Percentiles rank a stretch among this genome's conserved stretches.
These are phyloP conservation scores for Coniochaeta sp. DNA, from an alignment of 2,329 filamentous ascomycete genomes.

Conservation along the genomic window DNA sequence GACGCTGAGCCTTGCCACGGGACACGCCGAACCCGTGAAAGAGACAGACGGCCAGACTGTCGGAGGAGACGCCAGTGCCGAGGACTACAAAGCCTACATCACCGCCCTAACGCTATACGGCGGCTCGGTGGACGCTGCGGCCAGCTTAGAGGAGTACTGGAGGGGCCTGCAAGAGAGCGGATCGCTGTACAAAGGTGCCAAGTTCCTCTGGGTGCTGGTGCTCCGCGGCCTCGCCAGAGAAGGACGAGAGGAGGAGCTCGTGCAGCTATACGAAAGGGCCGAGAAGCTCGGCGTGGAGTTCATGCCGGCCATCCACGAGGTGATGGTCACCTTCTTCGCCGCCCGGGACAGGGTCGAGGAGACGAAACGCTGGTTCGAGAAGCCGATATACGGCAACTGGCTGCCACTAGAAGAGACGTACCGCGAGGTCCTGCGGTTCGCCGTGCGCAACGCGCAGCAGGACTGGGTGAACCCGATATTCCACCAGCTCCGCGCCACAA, in stretches of 20 bases:
- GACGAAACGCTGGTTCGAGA: constrained; percentile 61
- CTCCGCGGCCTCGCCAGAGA: constrained; percentile 56
- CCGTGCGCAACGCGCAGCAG: constrained; percentile 48
- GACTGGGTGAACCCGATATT: constrained; percentile 59
- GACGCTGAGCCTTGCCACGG: constrained; percentile 9
- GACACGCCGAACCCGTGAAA: constrained; percentile 4
- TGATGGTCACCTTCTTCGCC: constrained; percentile 58
- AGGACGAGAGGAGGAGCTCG: constrained; percentile 48
- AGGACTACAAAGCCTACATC: constrained; percentile 36
- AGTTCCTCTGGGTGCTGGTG: constrained; percentile 39
- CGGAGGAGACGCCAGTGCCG: constrained; percentile 10
- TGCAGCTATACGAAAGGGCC: constrained; percentile 31
- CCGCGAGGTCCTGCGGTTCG: constrained; percentile 51
- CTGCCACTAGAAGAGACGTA: constrained; percentile 39
- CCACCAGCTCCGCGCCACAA: constrained; percentile 37
- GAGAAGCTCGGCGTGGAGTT: constrained; percentile 37
- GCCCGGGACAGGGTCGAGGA: constrained; percentile 47
- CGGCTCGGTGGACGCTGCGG: constrained; percentile 44
- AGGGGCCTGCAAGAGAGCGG: constrained; percentile 4
- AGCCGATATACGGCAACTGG: constrained; percentile 33
- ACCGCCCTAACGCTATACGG: constrained; percentile 46
- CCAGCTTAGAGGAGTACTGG: constrained; percentile 32
- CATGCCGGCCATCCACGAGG: constrained; percentile 36
- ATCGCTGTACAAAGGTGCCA: constrained; percentile 11
- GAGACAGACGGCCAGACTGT: constrained; percentile 13